These are phyloP conservation scores for Actinomortierella ambigua DNA, from an alignment of 371 early-diverging fungal genomes.

Conservation along the genomic window DNA sequence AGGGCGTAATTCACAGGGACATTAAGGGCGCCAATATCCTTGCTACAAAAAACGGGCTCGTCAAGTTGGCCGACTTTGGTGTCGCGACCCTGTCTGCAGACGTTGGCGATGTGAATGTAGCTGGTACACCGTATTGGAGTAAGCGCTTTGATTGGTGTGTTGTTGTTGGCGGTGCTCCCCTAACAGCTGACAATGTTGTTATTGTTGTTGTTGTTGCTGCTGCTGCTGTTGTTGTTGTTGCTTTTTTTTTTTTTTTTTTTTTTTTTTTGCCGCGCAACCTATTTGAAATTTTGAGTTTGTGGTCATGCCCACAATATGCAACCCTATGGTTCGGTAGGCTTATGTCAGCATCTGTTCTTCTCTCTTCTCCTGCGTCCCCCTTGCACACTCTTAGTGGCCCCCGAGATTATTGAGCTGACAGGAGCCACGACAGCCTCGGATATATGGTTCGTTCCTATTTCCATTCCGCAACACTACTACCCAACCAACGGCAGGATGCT, in stretches of 20 bases:
- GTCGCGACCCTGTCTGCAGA: conserved; percentile 63
- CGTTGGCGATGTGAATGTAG: conserved; percentile 50
- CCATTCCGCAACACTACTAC: no score
- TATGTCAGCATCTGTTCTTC: neutral
- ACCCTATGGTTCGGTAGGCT: neutral
- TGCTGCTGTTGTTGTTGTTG: neutral
- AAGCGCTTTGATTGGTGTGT: conserved; percentile 16
- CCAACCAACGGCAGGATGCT: no score
- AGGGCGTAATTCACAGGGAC: conserved; percentile 92
- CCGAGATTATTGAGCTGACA: conserved; percentile 82
- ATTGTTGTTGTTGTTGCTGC: no score
- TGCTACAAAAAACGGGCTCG: conserved; percentile 76
- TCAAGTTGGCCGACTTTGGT: conserved; percentile 92
- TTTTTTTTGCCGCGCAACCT: neutral
- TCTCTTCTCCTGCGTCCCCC: conserved; percentile 9
- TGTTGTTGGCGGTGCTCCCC: neutral
- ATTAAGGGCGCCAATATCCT: conserved; percentile 90
- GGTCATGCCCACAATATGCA: neutral
- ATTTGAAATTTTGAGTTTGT: neutral
- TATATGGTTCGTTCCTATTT: conserved; percentile 62
- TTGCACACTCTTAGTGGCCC: conserved; percentile 70
- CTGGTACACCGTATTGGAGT: conserved; percentile 80
- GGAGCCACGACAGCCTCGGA: conserved; percentile 83
- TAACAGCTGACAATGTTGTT: neutral
- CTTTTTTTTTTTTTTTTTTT: neutral